Evolutionary conservation across 2,329 filamentous ascomycete genomes (phyloP).

Genomic region (Sarocladiaceae sp.): DNA sequence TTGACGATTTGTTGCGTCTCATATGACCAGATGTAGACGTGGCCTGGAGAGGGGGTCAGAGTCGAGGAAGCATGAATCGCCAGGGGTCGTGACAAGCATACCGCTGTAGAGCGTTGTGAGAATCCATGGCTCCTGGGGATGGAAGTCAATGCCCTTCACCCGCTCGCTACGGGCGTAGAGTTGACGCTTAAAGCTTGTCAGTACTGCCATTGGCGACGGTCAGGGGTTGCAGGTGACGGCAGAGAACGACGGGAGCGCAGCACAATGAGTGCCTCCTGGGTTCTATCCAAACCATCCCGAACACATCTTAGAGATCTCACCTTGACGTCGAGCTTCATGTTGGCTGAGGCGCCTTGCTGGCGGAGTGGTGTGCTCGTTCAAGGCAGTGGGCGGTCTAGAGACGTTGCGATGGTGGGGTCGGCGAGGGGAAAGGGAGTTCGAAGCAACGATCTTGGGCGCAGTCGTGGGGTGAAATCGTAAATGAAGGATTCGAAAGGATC

Average conservation of each 20-base stretch:
- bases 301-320: constrained; percentile 19
- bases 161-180: constrained; percentile 76
- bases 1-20: constrained; percentile 96
- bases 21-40: constrained; percentile 99
- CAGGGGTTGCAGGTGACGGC: background rate
- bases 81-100: constrained; percentile 41
- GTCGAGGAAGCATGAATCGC: background rate
- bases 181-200: constrained; percentile 30
- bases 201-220: background rate
- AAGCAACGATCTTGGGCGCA: no score
- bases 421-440: constrained; percentile 5
- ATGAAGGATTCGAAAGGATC: no score
- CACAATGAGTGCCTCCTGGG: no score
- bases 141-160: constrained; percentile 96
- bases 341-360: constrained; percentile 17
- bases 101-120: constrained; percentile 94
- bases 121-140: constrained; percentile 94
- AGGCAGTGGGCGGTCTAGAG: constrained; percentile 18
- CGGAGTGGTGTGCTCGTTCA: constrained; percentile 18
- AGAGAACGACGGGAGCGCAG: no score
- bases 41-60: constrained; percentile 50
- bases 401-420: constrained; percentile 10
- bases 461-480: no score
- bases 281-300: background rate
- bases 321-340: constrained; percentile 38